Conservation (phyloP, 2,329 filamentous ascomycete genomes). For the Didymella lethalis region DNA sequence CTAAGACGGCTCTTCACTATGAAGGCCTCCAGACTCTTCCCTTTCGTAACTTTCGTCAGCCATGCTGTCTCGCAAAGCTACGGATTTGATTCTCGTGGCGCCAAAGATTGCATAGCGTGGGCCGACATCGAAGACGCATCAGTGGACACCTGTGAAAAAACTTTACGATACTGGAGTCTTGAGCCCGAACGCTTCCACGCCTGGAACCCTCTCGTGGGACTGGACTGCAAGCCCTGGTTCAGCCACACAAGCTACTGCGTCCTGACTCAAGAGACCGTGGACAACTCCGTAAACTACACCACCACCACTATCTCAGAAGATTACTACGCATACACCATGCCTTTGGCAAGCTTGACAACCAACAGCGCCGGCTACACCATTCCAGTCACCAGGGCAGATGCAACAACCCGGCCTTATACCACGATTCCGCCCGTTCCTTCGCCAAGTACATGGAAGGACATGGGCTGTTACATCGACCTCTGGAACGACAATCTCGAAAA, state of each 20-base stretch:
- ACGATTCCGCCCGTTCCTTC: constrained; percentile 1
- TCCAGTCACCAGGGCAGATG: constrained; percentile 3
- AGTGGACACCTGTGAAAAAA: constrained; percentile 2
- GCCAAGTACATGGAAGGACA: neutral
- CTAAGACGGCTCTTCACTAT: neutral
- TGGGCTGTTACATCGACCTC: constrained; percentile 10
- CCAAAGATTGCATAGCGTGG: constrained; percentile 11
- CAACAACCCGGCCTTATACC: neutral
- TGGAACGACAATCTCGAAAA: constrained; percentile 1
- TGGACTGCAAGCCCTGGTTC: constrained; percentile 9
- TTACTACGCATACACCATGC: neutral
- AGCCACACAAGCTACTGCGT: constrained; percentile 7
- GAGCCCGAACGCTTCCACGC: constrained; percentile 6
- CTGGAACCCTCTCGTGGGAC: constrained; percentile 17
- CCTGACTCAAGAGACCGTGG: neutral
- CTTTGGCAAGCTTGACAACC: constrained; percentile 5
- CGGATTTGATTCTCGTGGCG: neutral
- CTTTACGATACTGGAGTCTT: neutral
- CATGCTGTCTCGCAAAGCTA: neutral
- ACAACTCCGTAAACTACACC: constrained; percentile 2
- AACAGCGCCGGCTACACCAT: constrained; percentile 7
- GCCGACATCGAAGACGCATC: neutral
- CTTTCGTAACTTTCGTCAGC: neutral
- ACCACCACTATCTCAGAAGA: neutral
- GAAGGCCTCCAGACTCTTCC: neutral